A percentile compares a stretch with the other conserved stretches of the same genome.
Evolutionary conservation across 1,139 yeast genomes (phyloP).

Genomic region (Debaryomyces coudertii): DNA sequence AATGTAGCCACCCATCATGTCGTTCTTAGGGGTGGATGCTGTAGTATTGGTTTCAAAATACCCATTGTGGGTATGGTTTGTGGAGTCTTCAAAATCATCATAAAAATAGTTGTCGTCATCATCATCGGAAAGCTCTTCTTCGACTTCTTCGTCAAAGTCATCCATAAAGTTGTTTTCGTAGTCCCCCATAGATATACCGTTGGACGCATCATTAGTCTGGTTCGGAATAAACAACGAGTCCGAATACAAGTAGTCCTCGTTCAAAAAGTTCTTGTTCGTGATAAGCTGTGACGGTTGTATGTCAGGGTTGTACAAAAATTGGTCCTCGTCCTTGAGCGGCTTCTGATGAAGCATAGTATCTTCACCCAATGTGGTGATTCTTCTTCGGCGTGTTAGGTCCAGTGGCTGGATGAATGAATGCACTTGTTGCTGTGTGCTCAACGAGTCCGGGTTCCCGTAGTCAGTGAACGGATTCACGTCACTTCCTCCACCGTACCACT

Average conservation of each 20-base stretch:
- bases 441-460: conserved; percentile 44
- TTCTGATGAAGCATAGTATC: conserved; percentile 23
- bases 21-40: conserved; percentile 9
- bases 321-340: conserved; percentile 38
- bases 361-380: conserved; percentile 42
- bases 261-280: conserved; percentile 17
- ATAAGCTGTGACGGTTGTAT: conserved; percentile 48
- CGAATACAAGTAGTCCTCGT: conserved; percentile 15
- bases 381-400: conserved; percentile 28
- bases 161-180: conserved; percentile 23
- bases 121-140: conserved; percentile 40
- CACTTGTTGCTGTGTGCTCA: conserved; percentile 18
- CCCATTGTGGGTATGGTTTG: conserved; percentile 12
- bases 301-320: conserved; percentile 45
- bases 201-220: neutral
- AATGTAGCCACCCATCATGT: conserved; percentile 14
- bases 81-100: conserved; percentile 38
- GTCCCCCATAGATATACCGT: conserved; percentile 8
- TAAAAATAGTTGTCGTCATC: conserved; percentile 45
- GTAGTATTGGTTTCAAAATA: conserved; percentile 9
- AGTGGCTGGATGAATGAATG: conserved; percentile 18
- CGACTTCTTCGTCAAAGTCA: conserved; percentile 39
- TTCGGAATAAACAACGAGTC: conserved; percentile 15
- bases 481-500: neutral
- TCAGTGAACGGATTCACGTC: conserved; percentile 28